Conservation (phyloP, 2,329 filamentous ascomycete species). For the Aspergillus fumigatus region DNA sequence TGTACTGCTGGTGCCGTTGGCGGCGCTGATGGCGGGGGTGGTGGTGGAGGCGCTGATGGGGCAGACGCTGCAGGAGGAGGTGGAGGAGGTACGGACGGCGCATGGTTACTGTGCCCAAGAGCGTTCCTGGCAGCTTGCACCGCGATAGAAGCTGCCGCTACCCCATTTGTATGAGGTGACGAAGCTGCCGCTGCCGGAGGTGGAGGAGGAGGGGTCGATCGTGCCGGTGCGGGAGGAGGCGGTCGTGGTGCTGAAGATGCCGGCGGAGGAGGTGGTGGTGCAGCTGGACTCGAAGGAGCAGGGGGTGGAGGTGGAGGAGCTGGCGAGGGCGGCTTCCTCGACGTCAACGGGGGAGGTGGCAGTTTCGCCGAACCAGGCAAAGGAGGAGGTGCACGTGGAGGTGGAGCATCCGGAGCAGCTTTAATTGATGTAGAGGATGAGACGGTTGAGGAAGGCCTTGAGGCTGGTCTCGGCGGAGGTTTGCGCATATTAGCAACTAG, state of each 20-base stretch:
- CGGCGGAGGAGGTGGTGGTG: conserved; percentile 38
- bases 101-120: conserved; percentile 44
- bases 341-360: conserved; percentile 53
- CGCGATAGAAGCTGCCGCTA: conserved; percentile 47
- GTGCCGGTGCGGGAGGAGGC: conserved; percentile 38
- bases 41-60: conserved; percentile 41
- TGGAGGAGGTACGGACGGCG: conserved; percentile 42
- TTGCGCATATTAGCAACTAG: conserved; percentile 57
- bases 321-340: conserved; percentile 54
- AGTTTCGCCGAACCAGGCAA: conserved; percentile 44
- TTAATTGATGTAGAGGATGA: conserved; percentile 54
- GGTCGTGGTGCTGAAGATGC: conserved; percentile 24
- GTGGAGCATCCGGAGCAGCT: conserved; percentile 37
- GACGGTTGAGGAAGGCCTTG: conserved; percentile 57
- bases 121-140: conserved; percentile 57
- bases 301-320: conserved; percentile 42
- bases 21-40: conserved; percentile 42
- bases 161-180: conserved; percentile 35
- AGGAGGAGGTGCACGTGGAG: conserved; percentile 64
- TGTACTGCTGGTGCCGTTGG: conserved; percentile 37
- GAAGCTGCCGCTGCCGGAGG: conserved; percentile 29
- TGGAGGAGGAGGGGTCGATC: conserved; percentile 41
- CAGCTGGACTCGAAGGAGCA: conserved; percentile 39
- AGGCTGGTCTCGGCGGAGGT: conserved; percentile 45
- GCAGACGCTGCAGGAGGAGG: conserved; percentile 31